A percentile compares a stretch with the other conserved stretches of the same genome.
phyloP scores from a whole-genome alignment of 2,329 filamentous ascomycete species.

The Microascus cirrosus region DNA sequence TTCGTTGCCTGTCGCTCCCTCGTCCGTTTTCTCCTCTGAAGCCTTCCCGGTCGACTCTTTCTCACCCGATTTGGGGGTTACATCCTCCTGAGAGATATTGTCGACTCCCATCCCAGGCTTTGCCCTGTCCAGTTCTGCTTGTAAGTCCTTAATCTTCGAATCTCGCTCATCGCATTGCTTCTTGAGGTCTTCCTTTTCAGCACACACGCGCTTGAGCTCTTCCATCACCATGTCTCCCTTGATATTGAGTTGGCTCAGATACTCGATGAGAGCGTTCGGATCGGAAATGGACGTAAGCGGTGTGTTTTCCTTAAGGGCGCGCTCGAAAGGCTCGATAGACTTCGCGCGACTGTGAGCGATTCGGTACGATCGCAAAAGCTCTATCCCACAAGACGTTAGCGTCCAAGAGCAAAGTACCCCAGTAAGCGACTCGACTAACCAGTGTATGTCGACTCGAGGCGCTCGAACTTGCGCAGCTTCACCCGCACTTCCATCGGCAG shows the following conservation, averaged over 20 bases:
- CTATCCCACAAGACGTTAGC: neutral
- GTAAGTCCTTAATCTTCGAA: slow-evolving; percentile 25
- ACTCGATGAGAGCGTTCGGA: slow-evolving; percentile 75
- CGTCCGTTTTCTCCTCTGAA: neutral
- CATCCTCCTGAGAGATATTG: slow-evolving; percentile 13
- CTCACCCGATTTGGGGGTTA: slow-evolving; percentile 2
- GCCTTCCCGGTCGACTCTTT: neutral
- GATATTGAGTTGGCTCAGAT: slow-evolving; percentile 73
- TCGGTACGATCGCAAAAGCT: slow-evolving; percentile 76
- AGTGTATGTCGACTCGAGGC: slow-evolving; percentile 76
- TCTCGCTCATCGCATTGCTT: slow-evolving; percentile 49
- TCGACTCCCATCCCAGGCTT: slow-evolving; percentile 15
- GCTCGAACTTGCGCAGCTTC: slow-evolving; percentile 78
- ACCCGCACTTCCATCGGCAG: slow-evolving; percentile 63
- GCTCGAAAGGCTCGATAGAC: slow-evolving; percentile 88
- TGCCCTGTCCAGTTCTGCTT: slow-evolving; percentile 35
- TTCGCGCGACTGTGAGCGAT: slow-evolving; percentile 79
- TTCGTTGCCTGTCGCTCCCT: slow-evolving; percentile 28
- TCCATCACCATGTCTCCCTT: slow-evolving; percentile 91
- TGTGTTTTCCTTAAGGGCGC: slow-evolving; percentile 81
- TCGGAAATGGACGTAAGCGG: slow-evolving; percentile 83
- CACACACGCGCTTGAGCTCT: slow-evolving; percentile 77
- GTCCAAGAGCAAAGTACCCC: neutral
- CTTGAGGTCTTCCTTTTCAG: slow-evolving; percentile 70
- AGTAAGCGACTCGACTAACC: slow-evolving; percentile 36